A percentile compares a stretch with the other conserved stretches of the same genome.
Conservation (phyloP, 164 flowering plant species). For the Piper longum region DNA sequence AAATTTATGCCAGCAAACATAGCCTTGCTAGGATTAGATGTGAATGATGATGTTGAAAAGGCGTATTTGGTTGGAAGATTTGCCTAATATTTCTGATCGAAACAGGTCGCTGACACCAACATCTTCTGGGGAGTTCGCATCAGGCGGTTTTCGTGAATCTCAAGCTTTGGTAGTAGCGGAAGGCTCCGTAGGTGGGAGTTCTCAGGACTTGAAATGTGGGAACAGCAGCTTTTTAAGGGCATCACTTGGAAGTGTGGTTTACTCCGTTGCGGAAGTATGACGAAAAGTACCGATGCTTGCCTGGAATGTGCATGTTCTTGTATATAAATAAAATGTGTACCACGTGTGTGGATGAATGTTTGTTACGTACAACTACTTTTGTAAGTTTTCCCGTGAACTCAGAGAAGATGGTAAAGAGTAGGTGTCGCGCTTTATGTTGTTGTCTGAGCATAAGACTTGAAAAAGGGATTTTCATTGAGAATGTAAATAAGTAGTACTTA, state of each 20-base stretch:
- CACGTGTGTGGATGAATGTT: no score
- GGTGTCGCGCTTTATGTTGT: no score
- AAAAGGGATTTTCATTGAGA: no score
- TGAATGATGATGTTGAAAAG: background rate
- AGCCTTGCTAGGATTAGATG: background rate
- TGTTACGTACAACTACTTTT: no score
- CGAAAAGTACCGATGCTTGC: background rate
- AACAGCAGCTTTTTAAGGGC: slow-evolving; percentile 33
- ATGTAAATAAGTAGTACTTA: no score
- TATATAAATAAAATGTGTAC: no score
- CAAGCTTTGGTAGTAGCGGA: slow-evolving; percentile 2
- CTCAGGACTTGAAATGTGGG: slow-evolving; percentile 38
- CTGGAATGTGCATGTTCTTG: no score
- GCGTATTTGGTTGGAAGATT: no score
- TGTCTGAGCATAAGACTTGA: no score
- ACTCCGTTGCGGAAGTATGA: slow-evolving; percentile 39
- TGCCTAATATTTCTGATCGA: no score
- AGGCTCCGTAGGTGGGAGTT: slow-evolving; percentile 15
- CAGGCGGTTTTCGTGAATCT: background rate
- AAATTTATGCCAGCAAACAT: background rate
- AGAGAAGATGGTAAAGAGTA: no score
- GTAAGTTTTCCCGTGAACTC: no score
- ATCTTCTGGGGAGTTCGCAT: background rate
- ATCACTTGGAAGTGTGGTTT: slow-evolving; percentile 24
- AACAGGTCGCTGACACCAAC: background rate